Base-by-base conservation (phyloP, 1,139 yeast genomes). In the Arxiozyma heterogenica region DNA sequence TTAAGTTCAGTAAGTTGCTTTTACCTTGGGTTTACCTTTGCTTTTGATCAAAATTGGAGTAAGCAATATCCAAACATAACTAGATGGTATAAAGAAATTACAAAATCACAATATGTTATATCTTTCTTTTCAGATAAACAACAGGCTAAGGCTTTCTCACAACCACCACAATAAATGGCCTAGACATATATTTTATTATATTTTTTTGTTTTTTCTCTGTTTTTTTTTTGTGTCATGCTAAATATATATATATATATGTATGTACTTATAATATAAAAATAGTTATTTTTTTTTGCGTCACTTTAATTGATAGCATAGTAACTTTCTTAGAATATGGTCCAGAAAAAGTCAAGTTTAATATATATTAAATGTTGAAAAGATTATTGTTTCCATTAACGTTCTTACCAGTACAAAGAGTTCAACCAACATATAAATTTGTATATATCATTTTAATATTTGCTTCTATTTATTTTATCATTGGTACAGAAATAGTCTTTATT, bases 71-170 rank as follows among this genome's bases (percentile, higher is more conserved):
- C 95, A 61, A 78, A 78, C 67, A 68, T 80, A 68, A 74, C 82
- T 73, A 84, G 95, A 78, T 89, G 95, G 95, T 87, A 76, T 79
- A 77, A 76, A 68, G 85, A 94, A 54, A 74, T 88, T 57, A 72
- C 72, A 65, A 71, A 78, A 60, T 76, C 81, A 64, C 81, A 81
- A 60, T 73, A 78, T 69, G 73, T 85, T 64, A 73, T 72, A 61
- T 72, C 68, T 55, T 68, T 68, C 64, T 74, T 70, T 62, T 66
- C 68, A 54, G 76, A 74, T 61, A 75, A 77, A 65, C 66, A 78
- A 70, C 79, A 80, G 75, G 74, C 74, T 58, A 86, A 77, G 11
- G 30, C 47, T 4, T 20, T 34, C 11, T 43, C 47, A 20, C 18
- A 20, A 15, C 51, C 51, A 43, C 51, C 51, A 43, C 30, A 49